Percentiles rank a stretch among this genome's conserved stretches.
These are phyloP conservation scores for Diaporthe nobilis DNA, from an alignment of 2,329 filamentous ascomycete genomes.

Conservation along the genomic window DNA sequence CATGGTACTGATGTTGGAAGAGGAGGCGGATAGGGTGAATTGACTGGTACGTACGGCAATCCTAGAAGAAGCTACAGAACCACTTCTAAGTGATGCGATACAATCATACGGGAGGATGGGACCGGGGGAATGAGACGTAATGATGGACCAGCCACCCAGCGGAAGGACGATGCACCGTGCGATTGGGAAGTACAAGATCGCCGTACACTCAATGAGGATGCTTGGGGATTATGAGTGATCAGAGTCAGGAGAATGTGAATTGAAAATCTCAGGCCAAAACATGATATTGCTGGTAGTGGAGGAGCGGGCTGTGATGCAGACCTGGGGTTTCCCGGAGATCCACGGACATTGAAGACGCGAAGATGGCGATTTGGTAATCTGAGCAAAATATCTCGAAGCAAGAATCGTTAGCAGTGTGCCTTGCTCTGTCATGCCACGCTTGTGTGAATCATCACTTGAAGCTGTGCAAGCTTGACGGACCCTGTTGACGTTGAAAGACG, in stretches of 20 bases:
- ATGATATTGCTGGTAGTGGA: not conserved
- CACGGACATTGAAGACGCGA: not conserved
- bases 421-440: not conserved
- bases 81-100: rapidly evolving
- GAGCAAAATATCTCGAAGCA: not conserved
- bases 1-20: not conserved
- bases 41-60: not conserved
- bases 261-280: not conserved
- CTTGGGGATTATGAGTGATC: not conserved
- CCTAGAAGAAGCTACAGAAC: not conserved
- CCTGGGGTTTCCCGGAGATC: too few relatives aligned
- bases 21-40: not conserved
- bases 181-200: too few relatives aligned
- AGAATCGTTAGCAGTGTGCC: too few relatives aligned
- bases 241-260: not conserved
- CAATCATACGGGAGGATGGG: not conserved
- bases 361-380: not conserved
- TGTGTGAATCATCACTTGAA: not conserved
- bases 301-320: not conserved
- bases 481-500: constrained; percentile 3
- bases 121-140: not conserved
- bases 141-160: not conserved
- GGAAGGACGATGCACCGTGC: not conserved
- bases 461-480: not conserved
- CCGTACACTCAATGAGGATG: not conserved